Conservation (phyloP, 345 rosid species). For the Citrus reticulata region DNA sequence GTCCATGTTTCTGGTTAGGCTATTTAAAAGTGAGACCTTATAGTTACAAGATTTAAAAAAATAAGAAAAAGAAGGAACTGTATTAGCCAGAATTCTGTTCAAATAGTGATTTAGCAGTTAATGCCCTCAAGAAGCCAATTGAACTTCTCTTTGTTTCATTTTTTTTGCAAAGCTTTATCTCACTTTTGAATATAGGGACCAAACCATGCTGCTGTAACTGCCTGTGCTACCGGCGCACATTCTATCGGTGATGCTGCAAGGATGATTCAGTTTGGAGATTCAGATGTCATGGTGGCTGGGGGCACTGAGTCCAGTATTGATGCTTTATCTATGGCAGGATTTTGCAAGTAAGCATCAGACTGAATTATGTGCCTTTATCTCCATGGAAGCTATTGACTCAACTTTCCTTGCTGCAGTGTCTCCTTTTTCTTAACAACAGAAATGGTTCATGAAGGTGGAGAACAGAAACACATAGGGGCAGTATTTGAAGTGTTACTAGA, state of each 20-base stretch:
- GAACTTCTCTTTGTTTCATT: neutral
- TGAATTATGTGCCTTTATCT: neutral
- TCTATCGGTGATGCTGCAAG: conserved; percentile 96
- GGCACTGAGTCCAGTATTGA: conserved; percentile 97
- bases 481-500: neutral
- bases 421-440: neutral
- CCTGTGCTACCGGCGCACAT: conserved; percentile 98
- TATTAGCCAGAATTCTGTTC: neutral
- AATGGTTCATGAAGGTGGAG: neutral
- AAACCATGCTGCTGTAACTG: conserved; percentile 99
- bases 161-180: conserved; percentile 13
- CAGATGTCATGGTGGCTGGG: conserved; percentile 95
- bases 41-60: neutral
- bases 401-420: neutral
- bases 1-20: neutral
- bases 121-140: neutral
- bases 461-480: neutral
- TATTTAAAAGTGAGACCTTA: neutral
- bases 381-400: neutral
- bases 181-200: conserved; percentile 70
- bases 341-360: conserved; percentile 57
- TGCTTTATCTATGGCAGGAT: conserved; percentile 93
- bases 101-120: neutral
- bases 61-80: neutral
- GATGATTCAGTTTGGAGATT: conserved; percentile 96